phyloP scores from a whole-genome alignment of 2,329 filamentous ascomycete genomes.

The Arthroderma sp. region DNA sequence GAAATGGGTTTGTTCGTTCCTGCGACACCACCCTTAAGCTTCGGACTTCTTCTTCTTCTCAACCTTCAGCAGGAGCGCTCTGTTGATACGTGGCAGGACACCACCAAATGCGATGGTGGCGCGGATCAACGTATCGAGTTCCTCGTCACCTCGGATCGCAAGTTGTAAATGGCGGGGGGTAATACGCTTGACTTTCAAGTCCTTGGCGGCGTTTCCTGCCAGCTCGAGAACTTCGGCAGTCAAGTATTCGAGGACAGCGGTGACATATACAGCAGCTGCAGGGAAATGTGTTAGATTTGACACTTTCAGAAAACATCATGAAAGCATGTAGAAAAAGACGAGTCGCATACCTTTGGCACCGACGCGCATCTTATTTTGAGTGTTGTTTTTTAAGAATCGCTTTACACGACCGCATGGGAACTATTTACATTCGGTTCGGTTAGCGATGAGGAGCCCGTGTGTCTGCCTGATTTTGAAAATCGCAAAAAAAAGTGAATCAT shows the following conservation, averaged over 20 bases:
- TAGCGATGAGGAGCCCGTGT: not conserved
- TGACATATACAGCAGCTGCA: slow-evolving; percentile 83
- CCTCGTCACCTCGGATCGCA: slow-evolving; percentile 95
- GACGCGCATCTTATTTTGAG: slow-evolving; percentile 99
- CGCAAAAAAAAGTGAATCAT: not conserved
- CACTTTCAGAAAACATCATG: slow-evolving; percentile 6
- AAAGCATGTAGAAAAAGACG: slow-evolving; percentile 1
- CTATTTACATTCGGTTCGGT: slow-evolving; percentile 37
- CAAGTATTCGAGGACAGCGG: slow-evolving; percentile 94
- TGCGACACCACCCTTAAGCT: slow-evolving; percentile 11
- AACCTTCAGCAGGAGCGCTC: slow-evolving; percentile 85
- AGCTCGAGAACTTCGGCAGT: slow-evolving; percentile 98
- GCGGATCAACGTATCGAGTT: slow-evolving; percentile 91
- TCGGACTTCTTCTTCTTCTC: slow-evolving; percentile 81
- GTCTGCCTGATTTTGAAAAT: not conserved
- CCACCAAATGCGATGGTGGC: slow-evolving; percentile 97
- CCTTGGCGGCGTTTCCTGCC: slow-evolving; percentile 97
- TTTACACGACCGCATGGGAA: slow-evolving; percentile 99
- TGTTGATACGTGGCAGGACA: slow-evolving; percentile 98
- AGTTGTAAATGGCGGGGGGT: slow-evolving; percentile 95
- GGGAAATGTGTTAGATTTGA: slow-evolving; percentile 1
- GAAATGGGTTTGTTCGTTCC: slow-evolving; percentile 1
- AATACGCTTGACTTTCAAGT: slow-evolving; percentile 99
- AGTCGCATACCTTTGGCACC: slow-evolving; percentile 59
- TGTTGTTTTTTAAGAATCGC: slow-evolving; percentile 98